Conservation (phyloP, 352 stramenopile genomes). For the Phytophthora sp. region DNA sequence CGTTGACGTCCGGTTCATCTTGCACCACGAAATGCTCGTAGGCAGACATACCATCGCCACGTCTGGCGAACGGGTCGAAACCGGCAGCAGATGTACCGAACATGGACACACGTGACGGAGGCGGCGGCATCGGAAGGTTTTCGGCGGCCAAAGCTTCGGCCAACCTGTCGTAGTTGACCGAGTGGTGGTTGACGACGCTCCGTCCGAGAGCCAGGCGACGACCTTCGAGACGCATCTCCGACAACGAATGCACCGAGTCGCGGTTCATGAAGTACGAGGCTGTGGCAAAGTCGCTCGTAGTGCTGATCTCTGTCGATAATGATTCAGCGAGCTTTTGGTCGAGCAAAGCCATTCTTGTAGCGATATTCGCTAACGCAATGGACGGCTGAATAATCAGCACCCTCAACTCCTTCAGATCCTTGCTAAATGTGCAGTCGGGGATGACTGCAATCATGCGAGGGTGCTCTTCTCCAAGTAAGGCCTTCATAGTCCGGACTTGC, state of each 20-base stretch:
- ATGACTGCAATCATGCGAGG: conserved; percentile 69
- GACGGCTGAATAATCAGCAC: conserved; percentile 71
- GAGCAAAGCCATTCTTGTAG: conserved; percentile 67
- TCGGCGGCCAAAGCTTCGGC: conserved; percentile 43
- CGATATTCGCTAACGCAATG: conserved; percentile 71
- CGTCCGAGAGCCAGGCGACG: conserved; percentile 45
- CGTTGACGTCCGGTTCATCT: conserved; percentile 35
- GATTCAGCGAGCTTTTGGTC: conserved; percentile 45
- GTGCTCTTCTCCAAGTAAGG: conserved; percentile 39
- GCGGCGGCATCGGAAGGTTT: conserved; percentile 52
- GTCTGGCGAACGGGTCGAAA: conserved; percentile 58
- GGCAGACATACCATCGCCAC: conserved; percentile 43
- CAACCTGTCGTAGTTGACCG: conserved; percentile 58
- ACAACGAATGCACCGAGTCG: conserved; percentile 40
- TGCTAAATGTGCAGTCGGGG: conserved; percentile 39
- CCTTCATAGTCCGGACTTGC: conserved; percentile 53
- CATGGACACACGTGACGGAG: conserved; percentile 71
- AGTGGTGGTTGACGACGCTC: conserved; percentile 73
- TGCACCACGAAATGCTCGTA: conserved; percentile 75
- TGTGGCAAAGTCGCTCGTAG: conserved; percentile 48
- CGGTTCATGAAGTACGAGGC: conserved; percentile 60
- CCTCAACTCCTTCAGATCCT: conserved; percentile 48
- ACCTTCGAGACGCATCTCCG: conserved; percentile 47
- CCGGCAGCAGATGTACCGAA: conserved; percentile 59
- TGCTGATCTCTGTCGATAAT: conserved; percentile 54